A percentile compares a stretch with the other conserved stretches of the same genome.
These are phyloP conservation scores for Yamadazyma friedrichii DNA, from an alignment of 1,139 yeast species.

Conservation along the genomic window DNA sequence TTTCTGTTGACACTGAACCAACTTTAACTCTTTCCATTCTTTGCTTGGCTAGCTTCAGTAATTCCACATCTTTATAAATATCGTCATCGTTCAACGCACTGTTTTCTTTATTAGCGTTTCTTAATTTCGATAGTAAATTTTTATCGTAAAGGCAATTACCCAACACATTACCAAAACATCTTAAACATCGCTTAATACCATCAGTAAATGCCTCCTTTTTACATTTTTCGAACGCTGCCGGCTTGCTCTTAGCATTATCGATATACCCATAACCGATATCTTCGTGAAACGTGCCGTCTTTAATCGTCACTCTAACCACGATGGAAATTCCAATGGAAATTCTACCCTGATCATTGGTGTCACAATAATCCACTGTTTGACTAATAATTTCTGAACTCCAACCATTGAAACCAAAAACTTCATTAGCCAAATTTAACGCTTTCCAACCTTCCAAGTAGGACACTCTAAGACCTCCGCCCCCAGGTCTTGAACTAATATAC, in stretches of 20 bases:
- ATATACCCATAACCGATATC: conserved; percentile 81
- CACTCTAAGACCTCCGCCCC: conserved; percentile 68
- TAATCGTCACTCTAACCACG: conserved; percentile 66
- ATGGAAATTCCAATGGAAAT: conserved; percentile 67
- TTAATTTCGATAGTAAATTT: conserved; percentile 57
- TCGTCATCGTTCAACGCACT: conserved; percentile 51
- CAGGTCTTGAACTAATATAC: conserved; percentile 77
- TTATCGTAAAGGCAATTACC: conserved; percentile 81
- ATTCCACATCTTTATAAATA: conserved; percentile 38
- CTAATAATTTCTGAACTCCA: conserved; percentile 73
- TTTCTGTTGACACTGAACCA: conserved; percentile 3
- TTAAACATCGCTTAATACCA: conserved; percentile 70
- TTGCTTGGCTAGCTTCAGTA: conserved; percentile 30
- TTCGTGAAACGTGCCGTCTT: conserved; percentile 76
- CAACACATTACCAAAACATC: conserved; percentile 77
- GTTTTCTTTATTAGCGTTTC: conserved; percentile 51
- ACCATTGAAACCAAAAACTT: conserved; percentile 78
- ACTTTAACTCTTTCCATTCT: conserved; percentile 13
- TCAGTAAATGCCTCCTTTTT: conserved; percentile 82
- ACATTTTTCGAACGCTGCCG: conserved; percentile 78
- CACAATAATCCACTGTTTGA: conserved; percentile 69
- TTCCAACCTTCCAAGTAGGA: conserved; percentile 82
- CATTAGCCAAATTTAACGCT: conserved; percentile 74
- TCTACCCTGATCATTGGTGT: conserved; percentile 53
- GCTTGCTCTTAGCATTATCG: conserved; percentile 68